Percentiles rank a stretch among this genome's conserved stretches.
Conservation (phyloP, 2,329 filamentous ascomycete species). For the Cryphonectria parasitica region DNA sequence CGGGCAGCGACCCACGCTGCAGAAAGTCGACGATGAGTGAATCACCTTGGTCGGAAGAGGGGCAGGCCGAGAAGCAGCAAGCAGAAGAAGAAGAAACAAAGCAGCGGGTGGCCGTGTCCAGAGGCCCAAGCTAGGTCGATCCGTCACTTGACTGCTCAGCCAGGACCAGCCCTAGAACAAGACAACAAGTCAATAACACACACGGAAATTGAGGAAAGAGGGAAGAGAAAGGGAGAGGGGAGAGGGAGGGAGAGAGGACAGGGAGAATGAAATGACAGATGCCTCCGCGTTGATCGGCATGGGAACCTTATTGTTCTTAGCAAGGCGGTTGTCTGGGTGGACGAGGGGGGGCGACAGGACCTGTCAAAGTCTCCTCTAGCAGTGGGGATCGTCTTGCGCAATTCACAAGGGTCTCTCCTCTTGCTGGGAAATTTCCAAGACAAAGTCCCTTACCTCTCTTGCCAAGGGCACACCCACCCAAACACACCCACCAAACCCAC, state of each 20-base stretch:
- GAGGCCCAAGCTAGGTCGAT: background rate
- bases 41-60: background rate
- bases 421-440: slow-evolving; percentile 4
- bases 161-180: background rate
- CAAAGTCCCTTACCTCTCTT: background rate
- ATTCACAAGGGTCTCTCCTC: slow-evolving; percentile 20
- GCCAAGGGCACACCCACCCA: background rate
- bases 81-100: background rate
- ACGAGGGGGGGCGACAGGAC: slow-evolving; percentile 13
- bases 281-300: slow-evolving; percentile 6
- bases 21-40: background rate
- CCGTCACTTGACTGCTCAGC: background rate
- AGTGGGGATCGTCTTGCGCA: slow-evolving; percentile 26
- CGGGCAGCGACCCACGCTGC: background rate
- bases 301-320: slow-evolving; percentile 15
- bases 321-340: slow-evolving; percentile 18
- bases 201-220: background rate
- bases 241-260: background rate
- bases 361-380: slow-evolving; percentile 7
- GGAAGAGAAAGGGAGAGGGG: background rate
- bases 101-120: background rate
- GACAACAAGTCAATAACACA: background rate
- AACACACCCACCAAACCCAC: slow-evolving; percentile 1
- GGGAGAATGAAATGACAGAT: background rate
- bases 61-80: background rate